Percentiles rank a stretch among this genome's conserved stretches.
phyloP scores from a whole-genome alignment of 176 grass and related monocot species.

The Zizania latifolia region DNA sequence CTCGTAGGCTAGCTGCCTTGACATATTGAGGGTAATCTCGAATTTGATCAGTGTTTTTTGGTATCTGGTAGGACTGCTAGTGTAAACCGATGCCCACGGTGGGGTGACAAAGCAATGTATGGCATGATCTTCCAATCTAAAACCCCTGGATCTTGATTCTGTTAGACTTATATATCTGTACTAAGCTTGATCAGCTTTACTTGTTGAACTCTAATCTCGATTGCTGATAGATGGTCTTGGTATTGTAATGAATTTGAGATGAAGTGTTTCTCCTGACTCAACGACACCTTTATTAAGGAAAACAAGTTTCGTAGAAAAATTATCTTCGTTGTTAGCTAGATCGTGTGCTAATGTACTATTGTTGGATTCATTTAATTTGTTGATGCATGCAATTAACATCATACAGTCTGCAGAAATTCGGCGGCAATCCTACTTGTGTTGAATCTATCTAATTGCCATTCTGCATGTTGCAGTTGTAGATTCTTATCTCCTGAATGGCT shows the following conservation, averaged over 20 bases:
- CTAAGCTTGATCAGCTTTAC: background rate
- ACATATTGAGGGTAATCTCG: background rate
- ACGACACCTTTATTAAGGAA: background rate
- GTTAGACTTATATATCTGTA: background rate
- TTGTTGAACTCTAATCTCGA: background rate
- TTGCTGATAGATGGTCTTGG: background rate
- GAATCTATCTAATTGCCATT: background rate
- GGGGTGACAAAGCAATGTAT: background rate
- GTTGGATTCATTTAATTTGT: background rate
- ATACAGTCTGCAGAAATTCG: background rate
- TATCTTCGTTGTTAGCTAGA: background rate
- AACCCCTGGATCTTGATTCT: background rate
- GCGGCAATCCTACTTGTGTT: background rate
- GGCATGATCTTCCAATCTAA: background rate
- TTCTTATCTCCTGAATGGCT: background rate
- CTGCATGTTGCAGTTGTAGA: background rate
- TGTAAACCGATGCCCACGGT: background rate
- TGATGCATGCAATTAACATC: too few relatives aligned
- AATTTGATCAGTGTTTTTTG: background rate
- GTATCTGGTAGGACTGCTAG: background rate
- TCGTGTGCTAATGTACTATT: background rate
- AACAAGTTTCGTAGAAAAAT: background rate
- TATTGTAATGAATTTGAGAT: background rate
- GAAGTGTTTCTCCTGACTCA: background rate
- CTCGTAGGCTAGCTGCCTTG: slow-evolving; percentile 32